Conservation (phyloP, 768 basidiomycete species). For the Scleroderma citrinum region DNA sequence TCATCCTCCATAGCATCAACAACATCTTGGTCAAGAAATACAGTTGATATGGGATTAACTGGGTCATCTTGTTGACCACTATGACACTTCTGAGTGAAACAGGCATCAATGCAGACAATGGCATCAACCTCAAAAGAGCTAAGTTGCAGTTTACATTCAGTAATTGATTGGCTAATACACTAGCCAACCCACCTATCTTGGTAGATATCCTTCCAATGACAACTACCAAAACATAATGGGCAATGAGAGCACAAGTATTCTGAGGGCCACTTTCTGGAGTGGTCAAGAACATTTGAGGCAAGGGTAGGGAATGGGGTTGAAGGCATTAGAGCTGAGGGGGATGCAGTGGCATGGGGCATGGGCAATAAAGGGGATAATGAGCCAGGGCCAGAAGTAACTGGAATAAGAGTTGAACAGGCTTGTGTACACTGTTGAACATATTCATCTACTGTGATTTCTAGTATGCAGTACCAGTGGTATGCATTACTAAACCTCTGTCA, state of each 20-base stretch:
- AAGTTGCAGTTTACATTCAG: too few relatives aligned
- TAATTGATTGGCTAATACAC: background rate
- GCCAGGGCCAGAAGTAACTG: background rate
- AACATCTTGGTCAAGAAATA: slow-evolving; percentile 15
- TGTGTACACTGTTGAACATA: slow-evolving; percentile 2
- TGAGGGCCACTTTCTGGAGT: slow-evolving; percentile 3
- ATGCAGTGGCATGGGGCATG: too few relatives aligned
- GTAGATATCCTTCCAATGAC: background rate
- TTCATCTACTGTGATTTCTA: slow-evolving; percentile 8
- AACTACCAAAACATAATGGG: slow-evolving; percentile 26
- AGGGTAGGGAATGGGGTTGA: background rate
- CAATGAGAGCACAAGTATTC: slow-evolving; percentile 18
- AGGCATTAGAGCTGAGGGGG: too few relatives aligned
- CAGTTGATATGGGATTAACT: slow-evolving; percentile 9
- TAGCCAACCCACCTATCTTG: slow-evolving; percentile 3
- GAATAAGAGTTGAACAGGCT: background rate
- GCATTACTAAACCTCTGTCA: slow-evolving; percentile 19
- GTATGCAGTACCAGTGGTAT: slow-evolving; percentile 21
- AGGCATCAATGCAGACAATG: slow-evolving; percentile 29
- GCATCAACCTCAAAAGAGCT: slow-evolving; percentile 15
- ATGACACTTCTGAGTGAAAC: slow-evolving; percentile 29
- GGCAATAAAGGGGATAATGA: too few relatives aligned
- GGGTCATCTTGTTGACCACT: slow-evolving; percentile 6
- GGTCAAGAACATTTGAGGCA: background rate
- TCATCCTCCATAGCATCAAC: background rate